Conservation (phyloP, 129 eudicot genomes). For the Chrysanthemum lavandulifolium region DNA sequence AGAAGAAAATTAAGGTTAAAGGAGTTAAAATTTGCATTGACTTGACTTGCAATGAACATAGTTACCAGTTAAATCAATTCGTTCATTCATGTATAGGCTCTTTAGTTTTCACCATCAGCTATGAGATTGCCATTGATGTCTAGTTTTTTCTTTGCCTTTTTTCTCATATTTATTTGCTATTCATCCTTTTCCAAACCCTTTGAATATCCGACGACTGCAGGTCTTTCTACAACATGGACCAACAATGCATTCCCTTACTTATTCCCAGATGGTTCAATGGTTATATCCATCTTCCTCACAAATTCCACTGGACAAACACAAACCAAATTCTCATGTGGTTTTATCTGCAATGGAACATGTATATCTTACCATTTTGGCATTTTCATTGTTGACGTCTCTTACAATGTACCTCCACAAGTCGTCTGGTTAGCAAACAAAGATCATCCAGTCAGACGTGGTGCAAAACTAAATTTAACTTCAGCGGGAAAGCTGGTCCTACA, state of each 20-base stretch:
- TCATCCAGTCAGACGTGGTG: slow-evolving; percentile 13
- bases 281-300: slow-evolving; percentile 16
- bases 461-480: slow-evolving; percentile 14
- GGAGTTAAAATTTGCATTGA: neutral
- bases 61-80: neutral
- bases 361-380: slow-evolving; percentile 14
- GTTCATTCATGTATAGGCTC: neutral
- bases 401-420: slow-evolving; percentile 1
- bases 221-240: slow-evolving; percentile 22
- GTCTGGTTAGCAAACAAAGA: slow-evolving; percentile 37
- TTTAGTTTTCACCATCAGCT: neutral
- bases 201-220: neutral
- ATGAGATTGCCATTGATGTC: slow-evolving; percentile 5
- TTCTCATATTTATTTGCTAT: slow-evolving; percentile 7
- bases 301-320: neutral
- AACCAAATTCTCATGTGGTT: slow-evolving; percentile 16
- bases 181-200: neutral
- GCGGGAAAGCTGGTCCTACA: slow-evolving; percentile 11
- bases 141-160: neutral
- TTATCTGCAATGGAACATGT: slow-evolving; percentile 32
- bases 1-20: neutral
- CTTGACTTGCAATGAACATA: neutral
- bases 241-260: neutral
- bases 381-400: neutral
- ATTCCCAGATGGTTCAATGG: slow-evolving; percentile 7